A percentile compares a stretch with the other conserved stretches of the same genome.
Conservation (phyloP, 176 grass and related monocot genomes). For the Hyparrhenia diplandra region DNA sequence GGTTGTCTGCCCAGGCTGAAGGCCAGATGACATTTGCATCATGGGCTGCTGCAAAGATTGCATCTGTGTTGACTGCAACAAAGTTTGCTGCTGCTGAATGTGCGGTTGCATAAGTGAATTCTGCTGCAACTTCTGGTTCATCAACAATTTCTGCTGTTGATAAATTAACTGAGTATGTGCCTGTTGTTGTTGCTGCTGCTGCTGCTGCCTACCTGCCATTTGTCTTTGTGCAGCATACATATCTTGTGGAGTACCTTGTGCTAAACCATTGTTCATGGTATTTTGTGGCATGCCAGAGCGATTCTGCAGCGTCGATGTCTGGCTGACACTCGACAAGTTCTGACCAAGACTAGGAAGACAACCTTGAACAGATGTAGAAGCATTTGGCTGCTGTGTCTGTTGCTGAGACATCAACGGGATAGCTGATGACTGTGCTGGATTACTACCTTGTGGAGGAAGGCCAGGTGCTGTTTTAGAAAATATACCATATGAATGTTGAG, state of each 20-base stretch:
- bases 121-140: constrained; percentile 66
- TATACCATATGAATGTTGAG: constrained; percentile 12
- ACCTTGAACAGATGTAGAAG: constrained; percentile 45
- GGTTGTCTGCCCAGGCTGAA: constrained; percentile 54
- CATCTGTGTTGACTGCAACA: constrained; percentile 66
- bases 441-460: constrained; percentile 48
- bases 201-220: constrained; percentile 69
- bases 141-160: constrained; percentile 61
- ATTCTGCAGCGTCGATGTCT: constrained; percentile 59
- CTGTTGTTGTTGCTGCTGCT: constrained; percentile 55
- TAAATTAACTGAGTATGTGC: constrained; percentile 66
- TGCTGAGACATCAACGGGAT: constrained; percentile 65
- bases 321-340: constrained; percentile 40
- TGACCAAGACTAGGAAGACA: constrained; percentile 45
- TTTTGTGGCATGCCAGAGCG: constrained; percentile 49
- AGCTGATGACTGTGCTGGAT: constrained; percentile 59
- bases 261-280: constrained; percentile 47
- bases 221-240: constrained; percentile 76
- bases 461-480: constrained; percentile 46
- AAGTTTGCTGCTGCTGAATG: constrained; percentile 71
- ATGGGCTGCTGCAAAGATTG: constrained; percentile 74
- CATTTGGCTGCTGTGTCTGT: constrained; percentile 56
- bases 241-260: constrained; percentile 48
- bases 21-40: constrained; percentile 66
- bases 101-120: constrained; percentile 53